Evolutionary conservation across 2,329 filamentous ascomycete species (phyloP), one percentile per base, ranked within the genome.

Genomic region (Trichoderma brevicompactum): DNA sequence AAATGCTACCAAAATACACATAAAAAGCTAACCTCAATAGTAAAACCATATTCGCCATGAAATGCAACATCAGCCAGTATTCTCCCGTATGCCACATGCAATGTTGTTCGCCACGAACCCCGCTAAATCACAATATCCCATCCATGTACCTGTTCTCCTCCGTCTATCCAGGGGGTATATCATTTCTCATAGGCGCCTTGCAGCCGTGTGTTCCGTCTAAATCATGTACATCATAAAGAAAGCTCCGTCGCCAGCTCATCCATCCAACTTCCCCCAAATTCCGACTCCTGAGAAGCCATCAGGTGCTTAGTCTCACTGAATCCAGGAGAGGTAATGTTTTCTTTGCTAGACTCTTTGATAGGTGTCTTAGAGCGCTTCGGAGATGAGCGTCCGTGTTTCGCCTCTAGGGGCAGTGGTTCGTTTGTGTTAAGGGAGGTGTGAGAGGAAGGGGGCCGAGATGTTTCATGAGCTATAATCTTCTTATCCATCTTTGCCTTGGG

Each of bases 191-290:
- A 32, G 38, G 10, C 48, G 32, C 13, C 17, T 34, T 23, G 32
- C 36, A 23, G 38, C 36, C 38, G 19, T 55, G 17, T 19, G 2
- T 2, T 38, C 3, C 9, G 40, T 59, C 28, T 44, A 36, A 36
- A 23, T 43, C 41, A 43, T 55, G 3, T 34, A 15, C 54, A 44
- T 70, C 59, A 72, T 43, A 70, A 36, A n/a, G 64, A 34, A 41
- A 77, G 55, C 32, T 78, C 76, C 5, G 72, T 64, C 1, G 72
- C 75, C n/a, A 76, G 67, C 17, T 79, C 76, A 32, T 79, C 77
- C 5, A 79, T 68, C 77, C 77, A 79, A 10, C 71, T 75, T 2
- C 77, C 77, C 6, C 77, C 77, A 17, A 78, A 79, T 28, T 78
- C 76, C 1, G 77, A 72, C 69, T 79, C 77, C 63, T 79, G 77